phyloP scores from a whole-genome alignment of 2,329 filamentous ascomycete genomes.

The Penicillium crustosum region DNA sequence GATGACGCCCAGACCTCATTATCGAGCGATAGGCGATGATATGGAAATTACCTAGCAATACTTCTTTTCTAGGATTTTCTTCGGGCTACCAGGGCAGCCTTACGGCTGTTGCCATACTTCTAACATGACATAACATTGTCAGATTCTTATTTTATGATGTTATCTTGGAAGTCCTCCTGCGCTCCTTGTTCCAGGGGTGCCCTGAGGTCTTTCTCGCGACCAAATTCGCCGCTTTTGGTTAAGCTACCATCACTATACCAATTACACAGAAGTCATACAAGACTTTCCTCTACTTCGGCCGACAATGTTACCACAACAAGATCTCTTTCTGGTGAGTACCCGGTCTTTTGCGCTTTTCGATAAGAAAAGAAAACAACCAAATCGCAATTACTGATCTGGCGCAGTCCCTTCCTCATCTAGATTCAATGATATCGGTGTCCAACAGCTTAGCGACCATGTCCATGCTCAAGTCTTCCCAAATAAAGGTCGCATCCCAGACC shows the following conservation, averaged over 20 bases:
- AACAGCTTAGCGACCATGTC: conserved; percentile 83
- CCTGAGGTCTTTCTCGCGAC: conserved; percentile 26
- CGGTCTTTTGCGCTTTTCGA: neutral
- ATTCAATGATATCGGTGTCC: conserved; percentile 90
- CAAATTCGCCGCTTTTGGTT: conserved; percentile 22
- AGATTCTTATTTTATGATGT: conserved; percentile 15
- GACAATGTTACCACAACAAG: conserved; percentile 5
- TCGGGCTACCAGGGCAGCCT: conserved; percentile 8
- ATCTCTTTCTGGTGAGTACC: conserved; percentile 32
- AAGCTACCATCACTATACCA: conserved; percentile 16
- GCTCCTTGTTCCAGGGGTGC: conserved; percentile 35
- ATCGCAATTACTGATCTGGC: conserved; percentile 19
- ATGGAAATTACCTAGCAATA: conserved; percentile 13
- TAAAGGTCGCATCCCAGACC: conserved; percentile 54
- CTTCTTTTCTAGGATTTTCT: neutral
- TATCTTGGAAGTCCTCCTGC: conserved; percentile 31
- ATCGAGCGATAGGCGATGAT: conserved; percentile 25
- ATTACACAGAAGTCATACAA: conserved; percentile 13
- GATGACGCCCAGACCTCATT: conserved; percentile 22
- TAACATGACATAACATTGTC: conserved; percentile 24
- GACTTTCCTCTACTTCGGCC: conserved; percentile 15
- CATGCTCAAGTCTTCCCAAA: conserved; percentile 78
- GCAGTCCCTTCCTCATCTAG: conserved; percentile 57
- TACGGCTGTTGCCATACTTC: conserved; percentile 17
- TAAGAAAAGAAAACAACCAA: neutral